phyloP scores from a whole-genome alignment of 352 stramenopile species.

The Phytophthora vignae region DNA sequence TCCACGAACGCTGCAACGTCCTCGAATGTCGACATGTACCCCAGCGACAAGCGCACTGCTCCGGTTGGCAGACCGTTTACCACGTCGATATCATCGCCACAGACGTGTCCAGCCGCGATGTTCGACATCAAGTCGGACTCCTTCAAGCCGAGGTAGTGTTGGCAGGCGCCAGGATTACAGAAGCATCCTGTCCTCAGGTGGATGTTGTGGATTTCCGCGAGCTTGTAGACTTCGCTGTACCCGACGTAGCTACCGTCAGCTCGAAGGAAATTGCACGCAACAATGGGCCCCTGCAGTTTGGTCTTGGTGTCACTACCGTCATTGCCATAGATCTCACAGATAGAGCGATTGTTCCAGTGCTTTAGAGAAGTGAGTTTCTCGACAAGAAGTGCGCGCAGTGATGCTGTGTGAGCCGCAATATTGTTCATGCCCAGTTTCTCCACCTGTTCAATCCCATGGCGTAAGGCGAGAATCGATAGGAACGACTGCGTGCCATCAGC shows the following conservation, averaged over 20 bases:
- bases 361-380: slow-evolving; percentile 41
- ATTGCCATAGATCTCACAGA: slow-evolving; percentile 71
- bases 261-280: slow-evolving; percentile 73
- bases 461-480: slow-evolving; percentile 66
- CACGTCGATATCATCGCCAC: slow-evolving; percentile 74
- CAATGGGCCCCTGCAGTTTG: slow-evolving; percentile 47
- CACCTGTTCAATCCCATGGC: slow-evolving; percentile 58
- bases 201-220: slow-evolving; percentile 75
- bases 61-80: slow-evolving; percentile 72
- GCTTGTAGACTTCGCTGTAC: slow-evolving; percentile 74
- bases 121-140: slow-evolving; percentile 61
- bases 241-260: slow-evolving; percentile 67
- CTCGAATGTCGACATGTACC: slow-evolving; percentile 84
- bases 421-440: slow-evolving; percentile 52
- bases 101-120: slow-evolving; percentile 72
- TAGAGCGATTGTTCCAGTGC: slow-evolving; percentile 59
- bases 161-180: slow-evolving; percentile 82
- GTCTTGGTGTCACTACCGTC: slow-evolving; percentile 15
- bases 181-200: slow-evolving; percentile 81
- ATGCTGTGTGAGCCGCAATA: slow-evolving; percentile 57
- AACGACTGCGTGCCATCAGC: slow-evolving; percentile 78
- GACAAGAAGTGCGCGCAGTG: slow-evolving; percentile 53
- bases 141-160: slow-evolving; percentile 64
- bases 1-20: slow-evolving; percentile 59
- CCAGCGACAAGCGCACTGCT: slow-evolving; percentile 71